Conservation (phyloP, 2,329 filamentous ascomycete genomes). For the Paracamarosporium sp. region DNA sequence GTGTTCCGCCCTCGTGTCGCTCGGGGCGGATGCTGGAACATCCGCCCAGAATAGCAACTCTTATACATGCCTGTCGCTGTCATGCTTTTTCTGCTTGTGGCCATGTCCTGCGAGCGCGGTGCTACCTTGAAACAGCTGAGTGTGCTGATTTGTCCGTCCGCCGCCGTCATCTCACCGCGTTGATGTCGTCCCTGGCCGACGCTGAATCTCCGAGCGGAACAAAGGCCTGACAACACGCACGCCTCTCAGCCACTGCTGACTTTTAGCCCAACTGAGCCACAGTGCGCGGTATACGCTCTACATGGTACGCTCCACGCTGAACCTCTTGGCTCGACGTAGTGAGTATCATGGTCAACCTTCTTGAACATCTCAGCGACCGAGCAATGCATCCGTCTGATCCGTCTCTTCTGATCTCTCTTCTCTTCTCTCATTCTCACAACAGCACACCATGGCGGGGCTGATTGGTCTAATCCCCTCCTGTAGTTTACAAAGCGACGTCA, state of each 20-base stretch:
- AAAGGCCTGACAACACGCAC: background rate
- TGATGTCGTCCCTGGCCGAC: background rate
- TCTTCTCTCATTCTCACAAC: no score
- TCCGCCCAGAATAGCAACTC: background rate
- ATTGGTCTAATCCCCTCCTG: no score
- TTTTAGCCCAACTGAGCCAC: background rate
- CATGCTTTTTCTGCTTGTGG: background rate
- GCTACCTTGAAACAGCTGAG: slow-evolving; percentile 2
- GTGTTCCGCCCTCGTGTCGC: no score
- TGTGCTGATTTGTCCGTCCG: background rate
- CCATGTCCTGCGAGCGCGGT: background rate
- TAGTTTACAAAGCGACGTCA: no score
- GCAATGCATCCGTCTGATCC: no score
- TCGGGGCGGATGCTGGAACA: no score
- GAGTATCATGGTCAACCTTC: no score
- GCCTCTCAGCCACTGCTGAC: background rate
- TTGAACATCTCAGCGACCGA: no score
- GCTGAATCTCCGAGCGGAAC: background rate
- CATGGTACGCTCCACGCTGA: background rate
- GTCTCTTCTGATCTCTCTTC: no score
- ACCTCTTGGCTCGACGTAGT: no score
- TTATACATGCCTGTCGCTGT: background rate
- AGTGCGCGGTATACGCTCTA: background rate
- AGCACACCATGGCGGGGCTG: no score
- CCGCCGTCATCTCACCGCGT: background rate